Base-by-base conservation (phyloP, 768 basidiomycete genomes). In the Lyophyllum decastes region DNA sequence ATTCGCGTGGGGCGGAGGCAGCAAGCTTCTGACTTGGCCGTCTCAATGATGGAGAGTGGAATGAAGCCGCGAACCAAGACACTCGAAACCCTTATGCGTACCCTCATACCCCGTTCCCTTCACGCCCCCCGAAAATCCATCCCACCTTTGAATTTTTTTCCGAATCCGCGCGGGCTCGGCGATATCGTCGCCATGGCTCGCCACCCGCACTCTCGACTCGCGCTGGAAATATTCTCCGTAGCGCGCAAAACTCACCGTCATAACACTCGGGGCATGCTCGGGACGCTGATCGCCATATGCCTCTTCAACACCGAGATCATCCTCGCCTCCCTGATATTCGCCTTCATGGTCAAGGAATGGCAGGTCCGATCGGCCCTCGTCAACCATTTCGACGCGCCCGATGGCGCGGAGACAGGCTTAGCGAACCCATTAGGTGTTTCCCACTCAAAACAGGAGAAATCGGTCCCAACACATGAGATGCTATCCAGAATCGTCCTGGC, bases 221-320 rank as follows among this genome's bases (percentile, higher is more conserved):
- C 87, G 0, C 55, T 90, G 25, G 67, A 72, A 22, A 77, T 92
- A 2, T 68, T 90, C 24, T 64, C 73, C 43, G 69, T 75, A 3
- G 87, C 88, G 0, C 78, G 82, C n/a, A 69, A 76, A 41, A 78
- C 81, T 44, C 77, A 83, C 26, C 82, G 83, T 50, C 73, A 78
- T 27, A 81, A 86, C 44, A 82, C 84, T 1, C 71, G 80, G n/a
- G 73, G 75, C 27, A 84, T 90, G 77, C 90, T 85, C 65, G 78
- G 80, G 51, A 75, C 77, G 1, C 70, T 91, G 49, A 76, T 92
- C 61, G 74, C 80, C 3, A 79, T 86, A 9, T 89, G 87, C 55
- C 74, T 94, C 19, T 68, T 91, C 38, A 90, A 93, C 49, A 89
- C 90, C 24, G 92, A 94, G 66, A 85, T 94, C 49, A 79, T 93